Percentiles rank a stretch among this genome's conserved stretches.
Conservation (phyloP, 2,329 filamentous ascomycete genomes). For the Cladobotryum mycophilum region DNA sequence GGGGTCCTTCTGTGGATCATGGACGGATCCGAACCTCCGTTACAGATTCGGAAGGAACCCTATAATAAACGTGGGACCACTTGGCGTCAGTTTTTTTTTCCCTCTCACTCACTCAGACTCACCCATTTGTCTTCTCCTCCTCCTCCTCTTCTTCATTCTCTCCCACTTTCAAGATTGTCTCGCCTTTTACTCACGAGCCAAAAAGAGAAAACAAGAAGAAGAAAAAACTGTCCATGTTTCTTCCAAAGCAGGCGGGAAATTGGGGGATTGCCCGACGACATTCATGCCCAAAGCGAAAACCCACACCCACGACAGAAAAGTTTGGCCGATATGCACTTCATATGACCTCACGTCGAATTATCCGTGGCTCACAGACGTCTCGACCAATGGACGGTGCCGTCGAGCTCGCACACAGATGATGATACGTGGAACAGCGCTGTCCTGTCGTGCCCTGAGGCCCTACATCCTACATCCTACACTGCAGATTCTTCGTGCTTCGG, state of each 20-base stretch:
- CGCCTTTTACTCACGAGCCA: neutral
- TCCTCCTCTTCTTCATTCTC: neutral
- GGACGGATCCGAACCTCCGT: constrained; percentile 10
- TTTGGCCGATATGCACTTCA: constrained; percentile 11
- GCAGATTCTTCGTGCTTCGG: neutral
- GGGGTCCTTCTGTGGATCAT: constrained; percentile 6
- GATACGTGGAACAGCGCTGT: constrained; percentile 13
- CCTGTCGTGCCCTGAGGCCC: constrained; percentile 9
- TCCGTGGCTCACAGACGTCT: constrained; percentile 5
- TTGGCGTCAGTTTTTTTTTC: too few species aligned
- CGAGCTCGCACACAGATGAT: constrained; percentile 8
- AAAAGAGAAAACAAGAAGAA: neutral
- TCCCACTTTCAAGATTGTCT: too few species aligned
- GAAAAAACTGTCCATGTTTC: neutral
- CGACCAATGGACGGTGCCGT: constrained; percentile 9
- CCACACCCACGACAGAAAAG: constrained; percentile 6
- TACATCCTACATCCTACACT: constrained; percentile 2
- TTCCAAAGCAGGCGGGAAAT: neutral
- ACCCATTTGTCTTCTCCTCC: neutral
- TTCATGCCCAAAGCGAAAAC: constrained; percentile 9
- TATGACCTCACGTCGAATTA: constrained; percentile 12
- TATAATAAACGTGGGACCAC: neutral
- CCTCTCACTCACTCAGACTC: neutral
- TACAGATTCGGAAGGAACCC: constrained; percentile 1
- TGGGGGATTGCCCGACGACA: constrained; percentile 6